Percentiles rank a stretch among this genome's conserved stretches.
phyloP scores from a whole-genome alignment of 257 asterid genomes.

The Scutellaria baicalensis region DNA sequence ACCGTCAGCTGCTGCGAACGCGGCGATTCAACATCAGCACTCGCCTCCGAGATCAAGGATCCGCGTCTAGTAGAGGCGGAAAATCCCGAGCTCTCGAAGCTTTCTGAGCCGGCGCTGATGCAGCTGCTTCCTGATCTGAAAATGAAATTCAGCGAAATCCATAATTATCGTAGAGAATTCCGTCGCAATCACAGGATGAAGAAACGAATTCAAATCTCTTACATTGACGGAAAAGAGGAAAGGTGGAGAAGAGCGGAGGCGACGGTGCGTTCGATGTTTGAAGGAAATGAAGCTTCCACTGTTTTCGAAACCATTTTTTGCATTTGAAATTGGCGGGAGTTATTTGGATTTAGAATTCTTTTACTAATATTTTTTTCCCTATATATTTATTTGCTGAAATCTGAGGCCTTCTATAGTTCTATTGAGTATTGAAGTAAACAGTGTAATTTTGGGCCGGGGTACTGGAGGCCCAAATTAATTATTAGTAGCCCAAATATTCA shows the following conservation, averaged over 20 bases:
- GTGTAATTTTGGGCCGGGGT: too few species aligned
- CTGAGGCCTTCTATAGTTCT: neutral
- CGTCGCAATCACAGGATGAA: neutral
- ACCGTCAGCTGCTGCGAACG: constrained; percentile 24
- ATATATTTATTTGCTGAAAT: neutral
- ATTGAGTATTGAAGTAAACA: neutral
- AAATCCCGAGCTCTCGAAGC: constrained; percentile 24
- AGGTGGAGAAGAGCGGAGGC: constrained; percentile 89
- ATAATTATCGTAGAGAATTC: constrained; percentile 1
- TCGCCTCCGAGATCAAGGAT: constrained; percentile 19
- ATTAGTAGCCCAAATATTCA: too few species aligned
- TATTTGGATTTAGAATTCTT: constrained; percentile 7
- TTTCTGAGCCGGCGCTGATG: constrained; percentile 24
- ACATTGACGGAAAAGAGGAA: constrained; percentile 39
- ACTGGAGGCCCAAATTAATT: too few species aligned
- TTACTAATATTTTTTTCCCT: neutral
- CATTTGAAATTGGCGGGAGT: constrained; percentile 67
- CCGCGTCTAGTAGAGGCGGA: constrained; percentile 16
- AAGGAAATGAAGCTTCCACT: constrained; percentile 56
- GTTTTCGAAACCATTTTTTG: constrained; percentile 31
- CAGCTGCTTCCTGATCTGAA: constrained; percentile 18
- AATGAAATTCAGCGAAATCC: neutral
- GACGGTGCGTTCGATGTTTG: constrained; percentile 50
- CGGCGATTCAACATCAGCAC: constrained; percentile 23
- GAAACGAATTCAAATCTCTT: neutral